Base-by-base conservation (phyloP, 495 filamentous ascomycete species). In the Beverwykella pulmonaria region DNA sequence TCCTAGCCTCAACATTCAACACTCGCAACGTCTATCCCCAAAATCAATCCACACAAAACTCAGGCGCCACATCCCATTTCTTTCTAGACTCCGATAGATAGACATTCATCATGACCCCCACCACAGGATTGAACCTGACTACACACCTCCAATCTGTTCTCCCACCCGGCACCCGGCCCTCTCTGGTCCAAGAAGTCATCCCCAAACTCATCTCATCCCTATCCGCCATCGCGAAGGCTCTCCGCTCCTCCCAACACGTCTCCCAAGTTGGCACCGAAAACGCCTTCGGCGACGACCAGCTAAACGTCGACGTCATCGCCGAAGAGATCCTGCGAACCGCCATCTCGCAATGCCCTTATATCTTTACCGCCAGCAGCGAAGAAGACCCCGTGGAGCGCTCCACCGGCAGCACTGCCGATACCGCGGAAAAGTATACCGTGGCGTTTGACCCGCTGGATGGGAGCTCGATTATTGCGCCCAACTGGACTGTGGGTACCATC, bases 401-500 rank as follows among this genome's bases (percentile, higher is more conserved):
- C 36, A 70, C 19, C 5, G 30, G n/a, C 3, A 27, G 5, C 27
- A 20, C 52, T 15, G 52, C 52, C 4, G 26, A 36, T 8, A 7
- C 9, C 10, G 52, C 30, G 26, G 81, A 83, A 53, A 65, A 77
- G n/a, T 84, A 84, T 71, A 81, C 82, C 0, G 59, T 83, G n/a
- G 82, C 80, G 2, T 85, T 85, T 67, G 82, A 85, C 64, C 82
- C 82, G 22, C 76, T 84, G 0, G 82, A 85, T 60, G 81, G 82
- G 9, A 80, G 77, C 73, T 83, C 81, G 30, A 84, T 84, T 67
- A 82, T 83, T 53, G 76, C 76, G 9, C 76, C 82, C 0, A 84
- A 85, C 52, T 84, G 81, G 80, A 77, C 79, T 2, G 82, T 85
- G 19, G 82, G 82, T 9, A 81, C 81, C 20, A 84, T 85, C 53